Conservation (phyloP, 305 asterid genomes). For the Fraxinus xanthoxyloides region DNA sequence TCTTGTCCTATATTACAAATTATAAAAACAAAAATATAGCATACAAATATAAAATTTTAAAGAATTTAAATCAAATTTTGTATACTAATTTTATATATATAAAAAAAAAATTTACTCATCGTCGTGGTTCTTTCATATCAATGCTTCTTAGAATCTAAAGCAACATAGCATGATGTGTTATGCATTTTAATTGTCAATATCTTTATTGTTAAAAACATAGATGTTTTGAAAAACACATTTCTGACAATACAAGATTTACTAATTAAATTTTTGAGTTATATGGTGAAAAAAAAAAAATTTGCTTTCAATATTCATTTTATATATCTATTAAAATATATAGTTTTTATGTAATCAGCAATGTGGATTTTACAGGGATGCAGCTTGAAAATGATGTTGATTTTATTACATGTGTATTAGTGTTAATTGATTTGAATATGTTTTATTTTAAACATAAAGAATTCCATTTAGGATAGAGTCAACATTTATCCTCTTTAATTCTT, state of each 20-base stretch:
- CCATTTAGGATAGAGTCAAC: no score
- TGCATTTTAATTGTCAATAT: neutral
- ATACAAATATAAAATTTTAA: neutral
- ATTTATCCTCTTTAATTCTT: no score
- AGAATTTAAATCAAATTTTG: neutral
- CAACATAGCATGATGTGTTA: neutral
- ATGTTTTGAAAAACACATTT: neutral
- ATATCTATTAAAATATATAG: neutral
- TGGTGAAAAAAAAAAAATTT: neutral
- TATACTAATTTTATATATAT: neutral
- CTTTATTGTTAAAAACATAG: neutral
- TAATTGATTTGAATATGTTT: no score
- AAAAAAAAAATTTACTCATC: neutral
- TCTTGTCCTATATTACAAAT: no score
- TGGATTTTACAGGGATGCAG: neutral
- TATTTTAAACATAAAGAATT: no score
- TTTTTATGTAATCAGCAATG: neutral
- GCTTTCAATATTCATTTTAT: neutral
- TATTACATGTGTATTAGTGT: no score
- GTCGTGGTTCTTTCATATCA: neutral
- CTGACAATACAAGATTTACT: neutral
- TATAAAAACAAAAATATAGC: neutral
- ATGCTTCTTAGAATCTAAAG: neutral
- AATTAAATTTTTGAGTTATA: neutral
- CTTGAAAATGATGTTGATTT: neutral